A percentile compares a stretch with the other conserved stretches of the same genome.
phyloP scores from a whole-genome alignment of 495 filamentous ascomycete species.

The Penicillium macrosclerotiorum region DNA sequence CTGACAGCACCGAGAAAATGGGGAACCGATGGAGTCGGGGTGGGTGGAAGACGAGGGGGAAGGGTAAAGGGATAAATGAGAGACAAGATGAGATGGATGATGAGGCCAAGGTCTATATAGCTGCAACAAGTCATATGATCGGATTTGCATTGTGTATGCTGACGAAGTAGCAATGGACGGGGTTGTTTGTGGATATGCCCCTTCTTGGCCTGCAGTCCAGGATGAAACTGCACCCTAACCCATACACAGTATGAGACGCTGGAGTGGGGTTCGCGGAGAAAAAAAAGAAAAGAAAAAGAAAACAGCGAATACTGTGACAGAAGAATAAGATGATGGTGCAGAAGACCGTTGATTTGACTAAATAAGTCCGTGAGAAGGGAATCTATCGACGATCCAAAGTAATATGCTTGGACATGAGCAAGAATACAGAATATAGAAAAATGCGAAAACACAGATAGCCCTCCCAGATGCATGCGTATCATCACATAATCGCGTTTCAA shows the following conservation, averaged over 20 bases:
- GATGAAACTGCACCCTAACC: neutral
- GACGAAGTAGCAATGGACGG: neutral
- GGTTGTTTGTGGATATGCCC: conserved; percentile 7
- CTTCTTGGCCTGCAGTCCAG: conserved; percentile 17
- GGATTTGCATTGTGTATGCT: neutral
- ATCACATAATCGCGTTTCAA: conserved; percentile 28
- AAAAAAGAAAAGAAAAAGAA: neutral
- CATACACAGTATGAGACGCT: neutral
- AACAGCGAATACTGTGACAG: no score
- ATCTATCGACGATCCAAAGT: conserved; percentile 12
- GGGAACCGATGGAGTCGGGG: neutral
- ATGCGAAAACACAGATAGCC: conserved; percentile 28
- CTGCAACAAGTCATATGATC: conserved; percentile 7
- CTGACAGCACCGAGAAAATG: conserved; percentile 3
- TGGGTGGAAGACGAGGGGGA: neutral
- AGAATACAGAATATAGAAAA: conserved; percentile 7
- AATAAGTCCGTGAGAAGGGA: conserved; percentile 7
- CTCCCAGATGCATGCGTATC: conserved; percentile 45
- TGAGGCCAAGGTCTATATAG: neutral
- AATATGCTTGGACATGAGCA: conserved; percentile 1
- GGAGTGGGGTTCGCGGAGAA: neutral
- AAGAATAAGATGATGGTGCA: neutral
- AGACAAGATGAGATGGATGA: neutral
- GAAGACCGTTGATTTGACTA: conserved; percentile 17
- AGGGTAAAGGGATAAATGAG: neutral